A percentile compares a stretch with the other conserved stretches of the same genome.
Evolutionary conservation across 495 filamentous ascomycete species (phyloP).

Genomic region (Penicillium canariense): DNA sequence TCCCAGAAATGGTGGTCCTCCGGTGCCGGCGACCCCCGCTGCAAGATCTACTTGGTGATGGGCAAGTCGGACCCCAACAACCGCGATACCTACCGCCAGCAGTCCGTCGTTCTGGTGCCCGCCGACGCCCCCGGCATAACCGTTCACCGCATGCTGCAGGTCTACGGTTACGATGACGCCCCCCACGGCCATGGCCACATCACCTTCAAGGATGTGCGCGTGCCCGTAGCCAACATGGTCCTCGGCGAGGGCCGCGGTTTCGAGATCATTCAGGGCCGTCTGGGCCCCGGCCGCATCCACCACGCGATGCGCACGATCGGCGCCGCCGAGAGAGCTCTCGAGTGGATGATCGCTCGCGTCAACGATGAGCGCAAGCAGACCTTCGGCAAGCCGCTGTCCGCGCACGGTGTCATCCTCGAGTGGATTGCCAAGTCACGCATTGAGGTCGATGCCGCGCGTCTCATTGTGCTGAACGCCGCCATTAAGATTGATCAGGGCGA

Average conservation of each 20-base stretch:
- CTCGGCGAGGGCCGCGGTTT: conserved; percentile 91
- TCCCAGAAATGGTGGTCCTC: conserved; percentile 92
- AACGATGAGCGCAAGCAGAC: conserved; percentile 85
- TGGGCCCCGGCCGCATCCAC: conserved; percentile 90
- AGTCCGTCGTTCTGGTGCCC: conserved; percentile 86
- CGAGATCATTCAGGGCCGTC: conserved; percentile 91
- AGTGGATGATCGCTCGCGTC: conserved; percentile 85
- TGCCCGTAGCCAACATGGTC: conserved; percentile 74
- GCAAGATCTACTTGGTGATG: conserved; percentile 89
- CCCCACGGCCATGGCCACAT: conserved; percentile 92
- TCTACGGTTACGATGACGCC: conserved; percentile 93
- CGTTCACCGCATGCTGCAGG: conserved; percentile 79
- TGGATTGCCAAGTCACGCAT: conserved; percentile 89
- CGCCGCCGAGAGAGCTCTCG: conserved; percentile 76
- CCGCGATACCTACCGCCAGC: conserved; percentile 75
- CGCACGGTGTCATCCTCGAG: conserved; percentile 89
- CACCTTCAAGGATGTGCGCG: conserved; percentile 78
- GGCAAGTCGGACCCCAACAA: conserved; percentile 75
- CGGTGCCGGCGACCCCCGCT: conserved; percentile 86
- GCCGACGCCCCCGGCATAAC: conserved; percentile 72
- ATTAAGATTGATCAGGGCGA: conserved; percentile 82
- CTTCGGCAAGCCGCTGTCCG: conserved; percentile 73
- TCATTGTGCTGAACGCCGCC: conserved; percentile 85
- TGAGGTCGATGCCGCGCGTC: conserved; percentile 83
- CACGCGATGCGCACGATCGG: conserved; percentile 92